Evolutionary conservation across 1,139 yeast species (phyloP).

Genomic region (Scheffersomyces quercinus): DNA sequence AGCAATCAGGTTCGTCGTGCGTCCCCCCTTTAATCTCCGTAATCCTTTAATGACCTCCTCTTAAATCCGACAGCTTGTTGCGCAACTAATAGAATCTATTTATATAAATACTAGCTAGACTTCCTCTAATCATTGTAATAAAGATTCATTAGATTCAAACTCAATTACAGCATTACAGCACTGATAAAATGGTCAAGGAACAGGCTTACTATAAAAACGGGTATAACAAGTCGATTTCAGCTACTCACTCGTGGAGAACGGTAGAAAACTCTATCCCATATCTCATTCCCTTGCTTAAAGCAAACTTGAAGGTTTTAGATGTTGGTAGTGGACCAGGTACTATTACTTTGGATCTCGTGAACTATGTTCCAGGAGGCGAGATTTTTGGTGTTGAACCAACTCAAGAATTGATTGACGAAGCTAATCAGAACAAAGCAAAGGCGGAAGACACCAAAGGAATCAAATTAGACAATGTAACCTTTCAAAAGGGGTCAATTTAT

Average conservation of each 20-base stretch:
- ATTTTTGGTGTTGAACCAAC: conserved; percentile 38
- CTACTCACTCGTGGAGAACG: conserved; percentile 37
- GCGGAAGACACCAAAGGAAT: conserved; percentile 2
- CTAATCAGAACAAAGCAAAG: conserved; percentile 12
- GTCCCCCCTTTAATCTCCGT: too few species aligned
- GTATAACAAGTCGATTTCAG: conserved; percentile 19
- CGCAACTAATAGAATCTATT: too few species aligned
- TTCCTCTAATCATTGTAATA: not conserved
- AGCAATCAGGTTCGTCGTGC: too few species aligned
- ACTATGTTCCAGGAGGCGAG: conserved; percentile 25
- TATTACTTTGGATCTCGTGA: conserved; percentile 37
- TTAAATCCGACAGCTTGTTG: too few species aligned
- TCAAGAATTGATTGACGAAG: conserved; percentile 27
- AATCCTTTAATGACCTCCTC: too few species aligned
- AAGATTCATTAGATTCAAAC: not conserved
- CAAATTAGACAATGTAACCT: conserved; percentile 22
- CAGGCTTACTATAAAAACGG: conserved; percentile 28
- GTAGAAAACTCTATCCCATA: conserved; percentile 31
- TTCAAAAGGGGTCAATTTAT: conserved; percentile 31
- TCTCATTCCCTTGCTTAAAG: conserved; percentile 27
- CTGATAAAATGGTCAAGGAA: conserved; percentile 6
- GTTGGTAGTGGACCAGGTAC: conserved; percentile 48
- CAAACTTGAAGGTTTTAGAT: conserved; percentile 31
- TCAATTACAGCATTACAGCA: not conserved
- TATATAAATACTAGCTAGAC: not conserved